phyloP scores from a whole-genome alignment of 371 early-diverging fungal genomes.

The Cokeromyces recurvatus region DNA sequence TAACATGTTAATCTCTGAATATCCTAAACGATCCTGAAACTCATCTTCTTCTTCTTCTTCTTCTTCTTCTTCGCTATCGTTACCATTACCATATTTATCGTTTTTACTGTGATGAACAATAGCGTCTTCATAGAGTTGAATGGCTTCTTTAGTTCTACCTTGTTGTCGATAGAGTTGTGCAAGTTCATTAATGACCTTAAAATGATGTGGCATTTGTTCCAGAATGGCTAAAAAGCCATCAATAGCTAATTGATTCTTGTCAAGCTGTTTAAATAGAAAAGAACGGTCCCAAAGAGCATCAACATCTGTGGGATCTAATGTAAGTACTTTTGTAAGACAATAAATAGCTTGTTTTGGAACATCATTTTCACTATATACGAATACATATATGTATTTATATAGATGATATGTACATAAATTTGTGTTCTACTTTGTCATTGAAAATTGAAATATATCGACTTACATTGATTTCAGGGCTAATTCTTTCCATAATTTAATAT shows the following conservation, averaged over 20 bases:
- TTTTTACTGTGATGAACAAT: constrained; percentile 33
- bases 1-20: constrained; percentile 79
- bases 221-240: constrained; percentile 50
- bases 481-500: constrained; percentile 82
- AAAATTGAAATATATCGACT: constrained; percentile 12
- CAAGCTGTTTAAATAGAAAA: constrained; percentile 49
- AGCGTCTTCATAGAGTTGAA: constrained; percentile 48
- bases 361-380: constrained; percentile 52
- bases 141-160: constrained; percentile 50
- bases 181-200: constrained; percentile 55
- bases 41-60: constrained; percentile 33
- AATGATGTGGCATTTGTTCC: constrained; percentile 44
- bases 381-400: no score
- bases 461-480: constrained; percentile 72
- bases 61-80: constrained; percentile 21
- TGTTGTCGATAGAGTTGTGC: constrained; percentile 39
- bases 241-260: constrained; percentile 41
- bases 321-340: constrained; percentile 67
- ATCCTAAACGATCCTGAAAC: constrained; percentile 51
- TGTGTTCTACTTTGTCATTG: no score
- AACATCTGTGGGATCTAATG: constrained; percentile 59
- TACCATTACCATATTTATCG: constrained; percentile 4
- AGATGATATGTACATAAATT: no score
- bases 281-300: constrained; percentile 72
- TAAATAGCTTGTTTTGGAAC: constrained; percentile 77